phyloP scores from a whole-genome alignment of 1,139 yeast species.

The Ashbya aceris region DNA sequence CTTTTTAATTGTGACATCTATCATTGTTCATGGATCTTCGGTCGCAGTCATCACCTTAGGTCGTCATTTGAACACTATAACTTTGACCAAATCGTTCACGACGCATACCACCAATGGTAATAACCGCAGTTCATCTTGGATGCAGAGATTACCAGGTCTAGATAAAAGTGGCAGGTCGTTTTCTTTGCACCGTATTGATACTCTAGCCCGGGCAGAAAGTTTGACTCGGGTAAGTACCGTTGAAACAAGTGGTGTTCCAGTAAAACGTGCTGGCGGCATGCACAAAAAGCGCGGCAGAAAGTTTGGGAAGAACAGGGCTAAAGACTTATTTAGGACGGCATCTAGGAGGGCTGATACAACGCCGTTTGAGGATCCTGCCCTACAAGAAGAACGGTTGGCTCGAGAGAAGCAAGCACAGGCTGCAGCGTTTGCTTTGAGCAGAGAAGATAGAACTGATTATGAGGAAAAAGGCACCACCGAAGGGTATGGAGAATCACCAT shows the following conservation, averaged over 20 bases:
- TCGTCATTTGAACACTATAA: conserved; percentile 80
- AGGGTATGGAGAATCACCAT: not conserved
- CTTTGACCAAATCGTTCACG: conserved; percentile 86
- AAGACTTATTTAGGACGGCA: conserved; percentile 16
- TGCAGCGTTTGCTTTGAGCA: conserved; percentile 32
- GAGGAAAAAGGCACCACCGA: conserved; percentile 8
- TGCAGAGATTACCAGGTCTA: conserved; percentile 73
- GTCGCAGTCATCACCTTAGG: conserved; percentile 91
- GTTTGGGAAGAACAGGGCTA: conserved; percentile 30
- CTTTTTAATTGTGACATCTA: conserved; percentile 77
- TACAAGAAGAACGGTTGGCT: conserved; percentile 28
- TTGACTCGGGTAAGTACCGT: conserved; percentile 30
- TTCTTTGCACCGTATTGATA: conserved; percentile 74
- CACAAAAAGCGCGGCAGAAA: conserved; percentile 39
- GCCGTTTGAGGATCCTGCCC: conserved; percentile 27
- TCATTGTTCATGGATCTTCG: conserved; percentile 91
- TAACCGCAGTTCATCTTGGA: conserved; percentile 63
- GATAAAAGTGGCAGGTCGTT: conserved; percentile 66
- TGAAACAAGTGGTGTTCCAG: conserved; percentile 59
- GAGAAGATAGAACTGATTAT: conserved; percentile 19
- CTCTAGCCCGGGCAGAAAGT: conserved; percentile 35
- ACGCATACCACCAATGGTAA: conserved; percentile 53
- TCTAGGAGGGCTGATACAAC: conserved; percentile 21
- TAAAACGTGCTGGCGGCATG: conserved; percentile 78
- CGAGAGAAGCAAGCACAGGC: conserved; percentile 35